Percentiles rank a stretch among this genome's conserved stretches.
phyloP scores from a whole-genome alignment of 768 basidiomycete genomes.

The Mycena haematopus region DNA sequence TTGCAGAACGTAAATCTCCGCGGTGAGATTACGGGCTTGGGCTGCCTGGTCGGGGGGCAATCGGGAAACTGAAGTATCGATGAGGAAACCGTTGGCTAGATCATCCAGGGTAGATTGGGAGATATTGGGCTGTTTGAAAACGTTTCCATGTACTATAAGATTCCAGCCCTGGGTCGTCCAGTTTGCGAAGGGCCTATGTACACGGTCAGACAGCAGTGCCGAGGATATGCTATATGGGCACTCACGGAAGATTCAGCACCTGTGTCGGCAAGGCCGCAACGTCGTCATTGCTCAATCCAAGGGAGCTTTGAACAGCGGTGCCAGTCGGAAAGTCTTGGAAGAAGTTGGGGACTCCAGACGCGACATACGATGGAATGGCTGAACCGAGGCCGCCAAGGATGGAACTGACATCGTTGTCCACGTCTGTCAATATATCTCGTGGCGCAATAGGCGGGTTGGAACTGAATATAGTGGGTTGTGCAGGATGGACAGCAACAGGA shows the following conservation, averaged over 20 bases:
- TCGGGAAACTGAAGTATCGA: conserved; percentile 15
- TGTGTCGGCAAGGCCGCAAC: conserved; percentile 21
- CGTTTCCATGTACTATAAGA: conserved; percentile 22
- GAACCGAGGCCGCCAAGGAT: conserved; percentile 19
- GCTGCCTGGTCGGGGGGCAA: conserved; percentile 22
- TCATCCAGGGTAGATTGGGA: conserved; percentile 20
- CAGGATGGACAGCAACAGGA: not conserved
- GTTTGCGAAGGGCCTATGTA: conserved; percentile 14
- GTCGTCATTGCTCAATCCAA: conserved; percentile 15
- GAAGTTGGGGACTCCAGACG: conserved; percentile 25
- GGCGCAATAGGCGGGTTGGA: conserved; percentile 6
- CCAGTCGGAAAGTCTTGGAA: conserved; percentile 26
- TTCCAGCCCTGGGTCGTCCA: conserved; percentile 26
- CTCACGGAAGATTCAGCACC: conserved; percentile 30
- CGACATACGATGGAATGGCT: conserved; percentile 25
- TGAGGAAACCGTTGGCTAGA: conserved; percentile 25
- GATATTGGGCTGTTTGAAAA: conserved; percentile 26
- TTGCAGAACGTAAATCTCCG: conserved; percentile 21
- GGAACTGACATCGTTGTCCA: conserved; percentile 16
- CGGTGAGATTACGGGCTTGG: conserved; percentile 24
- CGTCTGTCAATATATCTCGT: conserved; percentile 11
- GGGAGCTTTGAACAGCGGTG: conserved; percentile 21
- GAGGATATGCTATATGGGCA: conserved; percentile 14
- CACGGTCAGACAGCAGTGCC: not conserved
- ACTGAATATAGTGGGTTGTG: conserved; percentile 19